These are phyloP conservation scores for Ustilago crameri DNA, from an alignment of 1,284 basidiomycete genomes.

Conservation along the genomic window DNA sequence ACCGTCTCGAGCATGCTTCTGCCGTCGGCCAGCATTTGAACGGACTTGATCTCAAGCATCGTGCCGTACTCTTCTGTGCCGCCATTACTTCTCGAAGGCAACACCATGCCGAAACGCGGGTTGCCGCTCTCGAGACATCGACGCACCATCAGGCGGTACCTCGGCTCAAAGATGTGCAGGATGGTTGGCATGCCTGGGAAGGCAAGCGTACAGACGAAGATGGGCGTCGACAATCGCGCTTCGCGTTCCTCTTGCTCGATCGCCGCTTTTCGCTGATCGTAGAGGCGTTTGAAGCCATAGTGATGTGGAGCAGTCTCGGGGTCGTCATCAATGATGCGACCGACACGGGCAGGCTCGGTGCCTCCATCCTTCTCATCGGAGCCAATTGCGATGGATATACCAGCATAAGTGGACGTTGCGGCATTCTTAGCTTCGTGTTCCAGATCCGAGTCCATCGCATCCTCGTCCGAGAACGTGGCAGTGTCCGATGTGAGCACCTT, in stretches of 20 bases:
- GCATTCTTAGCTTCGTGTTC: conserved; percentile 19
- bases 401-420: conserved; percentile 16
- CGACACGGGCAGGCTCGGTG: background rate
- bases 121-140: conserved; percentile 81
- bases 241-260: conserved; percentile 81
- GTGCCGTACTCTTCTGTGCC: conserved; percentile 81
- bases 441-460: conserved; percentile 31
- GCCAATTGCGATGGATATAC: conserved; percentile 22
- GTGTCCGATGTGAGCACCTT: conserved; percentile 52
- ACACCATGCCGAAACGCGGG: conserved; percentile 88
- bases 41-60: conserved; percentile 87
- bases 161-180: conserved; percentile 91
- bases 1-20: conserved; percentile 87
- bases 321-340: conserved; percentile 39
- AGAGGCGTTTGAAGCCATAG: conserved; percentile 48
- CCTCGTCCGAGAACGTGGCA: conserved; percentile 44
- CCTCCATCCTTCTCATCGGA: background rate
- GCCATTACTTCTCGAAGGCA: conserved; percentile 72
- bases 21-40: conserved; percentile 88
- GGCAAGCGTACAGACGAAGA: conserved; percentile 87
- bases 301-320: conserved; percentile 36
- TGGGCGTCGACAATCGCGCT: conserved; percentile 82
- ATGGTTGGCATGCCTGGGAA: conserved; percentile 90
- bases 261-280: conserved; percentile 73
- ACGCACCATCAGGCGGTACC: conserved; percentile 89